phyloP scores from a whole-genome alignment of 257 asterid species.

The Nicotiana noctiflora region DNA sequence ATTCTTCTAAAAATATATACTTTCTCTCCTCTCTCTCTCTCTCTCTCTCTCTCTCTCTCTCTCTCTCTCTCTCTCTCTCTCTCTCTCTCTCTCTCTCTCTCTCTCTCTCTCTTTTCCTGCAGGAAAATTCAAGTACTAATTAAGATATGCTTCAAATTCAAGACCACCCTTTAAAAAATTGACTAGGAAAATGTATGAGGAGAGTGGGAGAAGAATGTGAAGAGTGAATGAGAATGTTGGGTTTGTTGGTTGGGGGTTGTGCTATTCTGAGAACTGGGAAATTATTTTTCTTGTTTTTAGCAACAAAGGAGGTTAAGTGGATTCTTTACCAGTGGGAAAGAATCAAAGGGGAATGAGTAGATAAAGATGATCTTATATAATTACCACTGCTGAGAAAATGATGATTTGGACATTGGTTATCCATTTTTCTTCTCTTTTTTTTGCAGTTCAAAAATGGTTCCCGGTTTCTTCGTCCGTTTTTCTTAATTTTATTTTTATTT shows the following conservation, averaged over 20 bases:
- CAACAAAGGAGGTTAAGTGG: slow-evolving; percentile 11
- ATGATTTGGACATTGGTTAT: background rate
- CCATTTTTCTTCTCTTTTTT: too few relatives aligned
- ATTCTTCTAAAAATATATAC: too few relatives aligned
- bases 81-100: too few relatives aligned
- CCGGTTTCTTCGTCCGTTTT: slow-evolving; percentile 26
- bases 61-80: too few relatives aligned
- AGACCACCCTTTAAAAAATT: background rate
- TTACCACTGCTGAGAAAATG: too few relatives aligned
- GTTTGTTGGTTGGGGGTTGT: background rate
- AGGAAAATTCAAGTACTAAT: too few relatives aligned
- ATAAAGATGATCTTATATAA: slow-evolving; percentile 21
- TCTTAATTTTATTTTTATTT: background rate
- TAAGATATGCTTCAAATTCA: background rate
- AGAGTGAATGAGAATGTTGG: too few relatives aligned
- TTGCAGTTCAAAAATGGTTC: background rate
- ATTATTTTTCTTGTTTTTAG: background rate
- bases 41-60: too few relatives aligned
- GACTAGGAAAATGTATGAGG: background rate
- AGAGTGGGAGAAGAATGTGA: background rate
- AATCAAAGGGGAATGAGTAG: slow-evolving; percentile 33
- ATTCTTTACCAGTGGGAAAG: slow-evolving; percentile 29
- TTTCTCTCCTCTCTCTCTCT: too few relatives aligned
- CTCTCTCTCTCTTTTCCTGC: too few relatives aligned
- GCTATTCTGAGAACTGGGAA: too few relatives aligned